Evolutionary conservation across 169 alveolate genomes (phyloP).

Genomic region (Plasmodium falciparum): DNA sequence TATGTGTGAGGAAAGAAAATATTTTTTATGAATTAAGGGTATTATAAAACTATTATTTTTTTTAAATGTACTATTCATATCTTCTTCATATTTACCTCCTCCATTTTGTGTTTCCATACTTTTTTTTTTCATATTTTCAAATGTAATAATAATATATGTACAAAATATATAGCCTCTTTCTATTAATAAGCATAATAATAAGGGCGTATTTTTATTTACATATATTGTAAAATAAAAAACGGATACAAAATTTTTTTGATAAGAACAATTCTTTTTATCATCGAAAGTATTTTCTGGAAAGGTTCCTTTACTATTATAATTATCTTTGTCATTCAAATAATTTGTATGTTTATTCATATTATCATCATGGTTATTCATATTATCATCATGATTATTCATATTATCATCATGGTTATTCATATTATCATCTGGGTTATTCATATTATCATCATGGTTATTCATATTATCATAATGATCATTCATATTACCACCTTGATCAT

Average conservation of each 20-base stretch:
- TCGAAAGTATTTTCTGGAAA: background rate
- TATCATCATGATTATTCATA: background rate
- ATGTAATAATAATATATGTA: constrained; percentile 27
- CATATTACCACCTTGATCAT: background rate
- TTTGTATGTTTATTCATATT: background rate
- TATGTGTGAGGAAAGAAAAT: background rate
- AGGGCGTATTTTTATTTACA: constrained; percentile 16
- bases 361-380: background rate
- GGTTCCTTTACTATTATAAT: background rate
- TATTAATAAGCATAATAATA: constrained; percentile 21
- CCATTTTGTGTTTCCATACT: constrained; percentile 6
- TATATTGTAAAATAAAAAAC: constrained; percentile 27
- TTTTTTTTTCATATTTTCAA: constrained; percentile 5
- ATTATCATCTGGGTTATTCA: background rate
- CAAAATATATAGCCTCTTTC: constrained; percentile 45
- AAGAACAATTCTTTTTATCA: background rate
- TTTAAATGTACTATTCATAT: background rate
- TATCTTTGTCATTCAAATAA: background rate
- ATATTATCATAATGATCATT: background rate
- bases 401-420: background rate
- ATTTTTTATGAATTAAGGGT: constrained; percentile 63
- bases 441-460: background rate
- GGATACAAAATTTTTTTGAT: constrained; percentile 31
- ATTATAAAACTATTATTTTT: constrained; percentile 18
- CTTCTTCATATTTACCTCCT: background rate